Base-by-base conservation (phyloP, 148 eudicot genomes). In the Chenopodium quinoa region DNA sequence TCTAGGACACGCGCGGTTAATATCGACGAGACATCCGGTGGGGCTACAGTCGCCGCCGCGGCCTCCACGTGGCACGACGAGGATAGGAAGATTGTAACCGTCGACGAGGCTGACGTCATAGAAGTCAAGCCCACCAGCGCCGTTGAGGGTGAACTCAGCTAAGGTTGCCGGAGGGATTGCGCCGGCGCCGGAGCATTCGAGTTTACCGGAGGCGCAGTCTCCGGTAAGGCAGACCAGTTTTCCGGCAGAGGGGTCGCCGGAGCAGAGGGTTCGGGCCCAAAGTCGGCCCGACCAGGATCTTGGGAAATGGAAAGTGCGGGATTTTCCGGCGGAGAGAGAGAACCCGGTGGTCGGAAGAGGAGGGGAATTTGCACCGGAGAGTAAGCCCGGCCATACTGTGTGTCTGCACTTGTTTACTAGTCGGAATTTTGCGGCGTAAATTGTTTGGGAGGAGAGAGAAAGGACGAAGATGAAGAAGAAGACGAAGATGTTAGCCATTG, bases 61-160 rank as follows among this genome's bases (percentile, higher is more conserved):
- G 1, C 88, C 87, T 7, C 92, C 91, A 79, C 75, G 90, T 27
- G 99, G 83, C 52, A 92, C 81, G 48, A 96, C 89, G 29, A 94
- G 88, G 81, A 96, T 79, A 0, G 99, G 99, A 25, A 96, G 90
- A 83, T 96, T 96, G 79, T 96, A 96, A 68, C 99, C 99, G 73
- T 96, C 99, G 34, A 96, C 99, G 11, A 96, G 87, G 84, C 98
- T 94, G 37, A 96, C 97, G 82, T 96, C 99, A 77, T 96, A 96
- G 83, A 96, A 96, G 82, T 96, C 99, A 1, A 94, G 83, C 3
- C 97, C 98, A 48, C 89, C 89, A 66, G 91, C 98, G 74, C 99
- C 99, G 89, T 91, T 92, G 25, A 96, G 94, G 0, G 99, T 96
- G 84, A 94, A 96, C 80, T 96, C 99, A 7, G 95, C 98, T 16